Conservation (phyloP, 2,329 filamentous ascomycete species). For the Fulvia fulva region DNA sequence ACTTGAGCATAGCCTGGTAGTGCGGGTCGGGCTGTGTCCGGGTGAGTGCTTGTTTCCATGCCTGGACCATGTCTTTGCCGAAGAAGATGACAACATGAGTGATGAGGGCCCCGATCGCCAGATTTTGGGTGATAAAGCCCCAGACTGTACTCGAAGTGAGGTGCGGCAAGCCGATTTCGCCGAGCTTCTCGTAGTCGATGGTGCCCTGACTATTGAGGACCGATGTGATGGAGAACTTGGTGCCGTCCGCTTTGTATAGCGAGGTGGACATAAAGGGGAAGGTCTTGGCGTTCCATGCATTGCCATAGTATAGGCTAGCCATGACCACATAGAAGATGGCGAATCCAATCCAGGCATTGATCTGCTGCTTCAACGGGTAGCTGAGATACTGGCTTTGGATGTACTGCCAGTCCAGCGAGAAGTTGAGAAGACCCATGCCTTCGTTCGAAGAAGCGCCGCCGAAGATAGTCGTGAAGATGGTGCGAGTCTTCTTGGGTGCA, state of each 20-base stretch:
- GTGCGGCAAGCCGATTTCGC: neutral
- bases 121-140: constrained; percentile 10
- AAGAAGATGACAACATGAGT: constrained; percentile 33
- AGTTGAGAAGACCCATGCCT: constrained; percentile 42
- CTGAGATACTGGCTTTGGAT: constrained; percentile 50
- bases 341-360: constrained; percentile 45
- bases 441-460: constrained; percentile 47
- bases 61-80: constrained; percentile 47
- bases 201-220: constrained; percentile 41
- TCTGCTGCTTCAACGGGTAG: constrained; percentile 46
- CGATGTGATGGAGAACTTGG: constrained; percentile 34
- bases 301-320: constrained; percentile 42
- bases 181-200: constrained; percentile 36
- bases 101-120: constrained; percentile 13
- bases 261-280: constrained; percentile 45
- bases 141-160: constrained; percentile 9
- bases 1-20: constrained; percentile 32
- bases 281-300: constrained; percentile 39
- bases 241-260: constrained; percentile 37
- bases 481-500: constrained; percentile 42
- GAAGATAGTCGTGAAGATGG: constrained; percentile 48
- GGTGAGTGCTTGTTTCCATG: constrained; percentile 20
- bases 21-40: constrained; percentile 28
- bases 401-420: constrained; percentile 47
- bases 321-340: constrained; percentile 46